These are phyloP conservation scores for Zymoseptoria tritici DNA, from an alignment of 2,329 filamentous ascomycete genomes.

Conservation along the genomic window DNA sequence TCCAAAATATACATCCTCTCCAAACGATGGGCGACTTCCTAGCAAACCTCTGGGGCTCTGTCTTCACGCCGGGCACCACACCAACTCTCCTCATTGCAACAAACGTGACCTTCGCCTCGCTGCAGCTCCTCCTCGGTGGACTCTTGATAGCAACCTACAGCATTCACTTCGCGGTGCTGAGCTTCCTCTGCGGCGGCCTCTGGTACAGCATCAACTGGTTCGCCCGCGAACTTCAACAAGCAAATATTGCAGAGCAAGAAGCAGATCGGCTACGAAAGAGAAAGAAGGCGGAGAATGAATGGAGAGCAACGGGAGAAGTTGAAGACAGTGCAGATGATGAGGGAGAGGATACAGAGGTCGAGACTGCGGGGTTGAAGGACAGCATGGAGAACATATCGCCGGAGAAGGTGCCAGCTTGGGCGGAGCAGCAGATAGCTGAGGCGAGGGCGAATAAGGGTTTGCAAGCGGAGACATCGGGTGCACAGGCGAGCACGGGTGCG, in stretches of 20 bases:
- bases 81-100: conserved; percentile 82
- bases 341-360: conserved; percentile 43
- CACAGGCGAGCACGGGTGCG: not conserved
- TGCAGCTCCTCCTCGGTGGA: conserved; percentile 68
- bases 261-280: conserved; percentile 38
- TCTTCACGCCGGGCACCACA: conserved; percentile 89
- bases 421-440: conserved; percentile 11
- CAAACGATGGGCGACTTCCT: conserved; percentile 47
- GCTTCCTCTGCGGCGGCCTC: conserved; percentile 67
- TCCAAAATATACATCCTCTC: not conserved
- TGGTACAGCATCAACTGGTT: conserved; percentile 99
- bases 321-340: conserved; percentile 33
- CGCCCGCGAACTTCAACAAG: conserved; percentile 54
- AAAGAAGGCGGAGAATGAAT: conserved; percentile 23
- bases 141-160: conserved; percentile 78
- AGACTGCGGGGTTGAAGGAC: conserved; percentile 17
- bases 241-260: conserved; percentile 43
- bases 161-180: conserved; percentile 81
- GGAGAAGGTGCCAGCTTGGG: conserved; percentile 9
- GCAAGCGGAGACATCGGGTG: conserved; percentile 8
- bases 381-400: conserved; percentile 8
- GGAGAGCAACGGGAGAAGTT: conserved; percentile 42
- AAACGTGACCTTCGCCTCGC: conserved; percentile 77
- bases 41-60: conserved; percentile 76
- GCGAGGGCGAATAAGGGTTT: conserved; percentile 2